These are phyloP conservation scores for Phytophthora sp. DNA, from an alignment of 352 stramenopile species.

Conservation along the genomic window DNA sequence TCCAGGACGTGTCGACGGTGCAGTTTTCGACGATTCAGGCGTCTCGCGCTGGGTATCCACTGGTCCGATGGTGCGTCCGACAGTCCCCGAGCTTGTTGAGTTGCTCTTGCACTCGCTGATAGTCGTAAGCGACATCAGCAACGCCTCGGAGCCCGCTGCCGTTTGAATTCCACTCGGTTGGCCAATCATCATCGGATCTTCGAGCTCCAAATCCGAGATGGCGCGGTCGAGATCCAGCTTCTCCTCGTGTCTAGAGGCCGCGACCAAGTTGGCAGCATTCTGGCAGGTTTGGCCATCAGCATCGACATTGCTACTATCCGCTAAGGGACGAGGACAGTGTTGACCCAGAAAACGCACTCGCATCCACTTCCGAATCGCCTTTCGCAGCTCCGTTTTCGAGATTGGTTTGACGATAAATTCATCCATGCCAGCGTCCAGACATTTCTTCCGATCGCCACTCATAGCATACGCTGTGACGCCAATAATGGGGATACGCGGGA, in stretches of 20 bases:
- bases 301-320: slow-evolving; percentile 8
- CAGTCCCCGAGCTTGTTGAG: slow-evolving; percentile 49
- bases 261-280: slow-evolving; percentile 62
- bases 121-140: slow-evolving; percentile 57
- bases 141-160: slow-evolving; percentile 44
- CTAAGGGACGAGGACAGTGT: slow-evolving; percentile 37
- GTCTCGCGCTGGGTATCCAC: slow-evolving; percentile 18
- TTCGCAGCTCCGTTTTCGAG: slow-evolving; percentile 64
- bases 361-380: slow-evolving; percentile 85
- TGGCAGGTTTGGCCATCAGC: slow-evolving; percentile 37
- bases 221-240: slow-evolving; percentile 77
- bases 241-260: slow-evolving; percentile 77
- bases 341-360: slow-evolving; percentile 67
- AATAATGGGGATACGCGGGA: slow-evolving; percentile 80
- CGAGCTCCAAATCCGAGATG: slow-evolving; percentile 85
- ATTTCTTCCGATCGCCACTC: slow-evolving; percentile 85
- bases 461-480: slow-evolving; percentile 88
- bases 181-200: slow-evolving; percentile 88
- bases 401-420: slow-evolving; percentile 90
- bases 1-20: slow-evolving; percentile 14
- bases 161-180: slow-evolving; percentile 49
- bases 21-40: slow-evolving; percentile 22
- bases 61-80: slow-evolving; percentile 36
- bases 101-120: slow-evolving; percentile 64
- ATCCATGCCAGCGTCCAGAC: slow-evolving; percentile 84